Percentiles rank a stretch among this genome's conserved stretches.
Conservation (phyloP, 345 rosid species). For the Salix koriyanagi region DNA sequence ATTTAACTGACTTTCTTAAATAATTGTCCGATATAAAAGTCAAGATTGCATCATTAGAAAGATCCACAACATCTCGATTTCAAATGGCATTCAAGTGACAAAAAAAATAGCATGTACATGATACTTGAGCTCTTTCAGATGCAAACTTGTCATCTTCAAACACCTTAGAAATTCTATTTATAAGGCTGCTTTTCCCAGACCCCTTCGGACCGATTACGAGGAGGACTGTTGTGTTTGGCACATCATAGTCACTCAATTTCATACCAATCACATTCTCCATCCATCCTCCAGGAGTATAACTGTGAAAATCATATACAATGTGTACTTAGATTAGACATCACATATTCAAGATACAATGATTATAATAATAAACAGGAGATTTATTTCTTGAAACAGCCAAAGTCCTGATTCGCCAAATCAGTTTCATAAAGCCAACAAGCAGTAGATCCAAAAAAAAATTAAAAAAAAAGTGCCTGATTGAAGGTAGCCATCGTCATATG, state of each 20-base stretch:
- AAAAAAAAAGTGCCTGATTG: too few relatives aligned
- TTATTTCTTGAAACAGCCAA: too few relatives aligned
- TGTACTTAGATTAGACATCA: too few relatives aligned
- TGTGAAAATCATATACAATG: neutral
- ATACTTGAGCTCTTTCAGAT: constrained; percentile 71
- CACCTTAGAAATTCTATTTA: constrained; percentile 63
- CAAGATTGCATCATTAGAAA: neutral
- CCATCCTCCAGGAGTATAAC: constrained; percentile 71
- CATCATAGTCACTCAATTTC: constrained; percentile 32
- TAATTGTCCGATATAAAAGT: neutral
- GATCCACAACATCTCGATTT: neutral
- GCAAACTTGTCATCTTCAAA: constrained; percentile 55
- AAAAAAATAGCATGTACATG: constrained; percentile 43
- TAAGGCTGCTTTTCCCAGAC: constrained; percentile 80
- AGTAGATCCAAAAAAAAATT: too few relatives aligned
- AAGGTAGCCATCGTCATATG: too few relatives aligned
- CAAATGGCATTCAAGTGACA: neutral
- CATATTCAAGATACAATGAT: too few relatives aligned
- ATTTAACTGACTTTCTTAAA: neutral
- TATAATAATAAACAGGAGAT: too few relatives aligned
- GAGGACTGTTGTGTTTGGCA: constrained; percentile 56
- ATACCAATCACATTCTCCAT: constrained; percentile 36
- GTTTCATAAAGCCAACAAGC: too few relatives aligned
- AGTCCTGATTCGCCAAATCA: too few relatives aligned
- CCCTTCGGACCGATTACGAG: constrained; percentile 73